A percentile compares a stretch with the other conserved stretches of the same genome.
Conservation (phyloP, 108 stramenopile genomes). For the Schizochytrium sp. region DNA sequence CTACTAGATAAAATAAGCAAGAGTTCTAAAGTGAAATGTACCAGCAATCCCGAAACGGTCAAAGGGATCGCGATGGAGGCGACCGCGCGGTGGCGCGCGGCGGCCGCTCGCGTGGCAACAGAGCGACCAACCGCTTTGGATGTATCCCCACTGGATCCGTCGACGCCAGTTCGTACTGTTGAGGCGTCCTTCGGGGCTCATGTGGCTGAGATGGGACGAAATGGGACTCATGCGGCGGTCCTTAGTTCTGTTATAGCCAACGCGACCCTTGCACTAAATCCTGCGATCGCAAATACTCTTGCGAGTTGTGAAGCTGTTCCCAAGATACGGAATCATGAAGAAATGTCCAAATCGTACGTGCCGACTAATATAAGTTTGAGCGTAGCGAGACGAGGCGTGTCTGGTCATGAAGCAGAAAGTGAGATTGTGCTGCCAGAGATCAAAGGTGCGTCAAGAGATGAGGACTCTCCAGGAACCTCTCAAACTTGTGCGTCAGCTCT, state of each 20-base stretch:
- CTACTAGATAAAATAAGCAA: not conserved
- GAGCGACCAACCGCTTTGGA: not conserved
- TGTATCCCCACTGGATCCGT: not conserved
- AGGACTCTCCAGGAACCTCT: not conserved
- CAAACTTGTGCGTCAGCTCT: not conserved
- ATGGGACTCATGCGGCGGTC: too few species aligned
- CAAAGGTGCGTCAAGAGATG: not conserved
- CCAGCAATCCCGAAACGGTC: not conserved
- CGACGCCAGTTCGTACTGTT: not conserved
- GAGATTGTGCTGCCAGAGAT: not conserved
- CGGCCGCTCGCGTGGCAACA: not conserved
- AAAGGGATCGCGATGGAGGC: not conserved
- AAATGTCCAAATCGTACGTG: not conserved
- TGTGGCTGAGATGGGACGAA: not conserved
- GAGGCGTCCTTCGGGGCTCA: not conserved
- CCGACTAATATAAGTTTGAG: slow-evolving; percentile 8
- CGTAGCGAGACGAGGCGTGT: not conserved
- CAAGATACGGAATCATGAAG: not conserved
- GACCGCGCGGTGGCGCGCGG: slow-evolving; percentile 32
- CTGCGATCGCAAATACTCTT: not conserved
- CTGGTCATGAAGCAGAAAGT: not conserved
- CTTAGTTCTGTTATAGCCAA: too few species aligned
- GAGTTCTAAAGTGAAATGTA: not conserved
- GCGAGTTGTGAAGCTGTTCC: not conserved
- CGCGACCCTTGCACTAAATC: not conserved